Percentiles rank a stretch among this genome's conserved stretches.
Evolutionary conservation across 805 yeast genomes (phyloP).

Genomic region (Saturnispora galanensis): DNA sequence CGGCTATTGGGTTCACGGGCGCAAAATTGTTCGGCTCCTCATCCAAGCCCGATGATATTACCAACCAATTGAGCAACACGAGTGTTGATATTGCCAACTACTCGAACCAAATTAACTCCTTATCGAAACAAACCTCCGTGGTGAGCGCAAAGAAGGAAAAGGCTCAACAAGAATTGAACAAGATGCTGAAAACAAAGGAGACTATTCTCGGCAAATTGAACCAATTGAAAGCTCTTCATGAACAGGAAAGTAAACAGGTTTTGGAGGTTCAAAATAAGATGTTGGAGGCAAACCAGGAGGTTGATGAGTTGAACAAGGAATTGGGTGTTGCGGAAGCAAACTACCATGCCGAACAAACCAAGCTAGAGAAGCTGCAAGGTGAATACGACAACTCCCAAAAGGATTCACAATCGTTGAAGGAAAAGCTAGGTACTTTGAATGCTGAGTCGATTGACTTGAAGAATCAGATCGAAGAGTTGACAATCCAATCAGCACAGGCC

Average conservation of each 20-base stretch:
- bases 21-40: not conserved
- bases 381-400: constrained; percentile 60
- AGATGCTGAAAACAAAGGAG: constrained; percentile 53
- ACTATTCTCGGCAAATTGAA: constrained; percentile 66
- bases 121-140: constrained; percentile 63
- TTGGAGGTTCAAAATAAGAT: constrained; percentile 59
- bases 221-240: constrained; percentile 59
- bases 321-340: constrained; percentile 71
- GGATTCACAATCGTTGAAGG: constrained; percentile 55
- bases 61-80: constrained; percentile 65
- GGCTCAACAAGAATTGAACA: constrained; percentile 70
- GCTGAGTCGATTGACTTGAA: constrained; percentile 55
- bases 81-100: constrained; percentile 80
- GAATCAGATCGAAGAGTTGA: constrained; percentile 41
- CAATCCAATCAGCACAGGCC: constrained; percentile 50
- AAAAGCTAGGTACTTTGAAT: constrained; percentile 54
- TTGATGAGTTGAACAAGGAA: constrained; percentile 61
- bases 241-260: constrained; percentile 68
- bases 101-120: constrained; percentile 73
- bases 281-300: constrained; percentile 50
- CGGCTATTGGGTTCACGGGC: constrained; percentile 9
- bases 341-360: constrained; percentile 56
- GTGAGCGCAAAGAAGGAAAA: constrained; percentile 60
- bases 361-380: constrained; percentile 50
- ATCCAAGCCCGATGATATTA: constrained; percentile 13